phyloP scores from a whole-genome alignment of 2,329 filamentous ascomycete genomes.

The Fusarium nisikadoi region DNA sequence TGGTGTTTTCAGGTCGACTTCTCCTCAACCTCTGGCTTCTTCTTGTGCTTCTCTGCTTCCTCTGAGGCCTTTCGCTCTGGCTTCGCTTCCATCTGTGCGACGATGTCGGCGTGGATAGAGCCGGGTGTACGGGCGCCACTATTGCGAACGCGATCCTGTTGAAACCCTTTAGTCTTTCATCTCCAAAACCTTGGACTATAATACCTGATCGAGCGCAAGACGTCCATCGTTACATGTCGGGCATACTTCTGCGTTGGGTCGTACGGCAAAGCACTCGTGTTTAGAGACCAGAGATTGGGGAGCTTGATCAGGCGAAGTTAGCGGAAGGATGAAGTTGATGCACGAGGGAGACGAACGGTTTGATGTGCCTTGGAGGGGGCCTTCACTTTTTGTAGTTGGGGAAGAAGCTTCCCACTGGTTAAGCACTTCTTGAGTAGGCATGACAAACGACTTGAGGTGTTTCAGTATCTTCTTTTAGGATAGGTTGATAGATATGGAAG shows the following conservation, averaged over 20 bases:
- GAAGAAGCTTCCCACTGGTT: slow-evolving; percentile 26
- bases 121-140: slow-evolving; percentile 41
- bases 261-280: slow-evolving; percentile 41
- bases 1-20: neutral
- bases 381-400: slow-evolving; percentile 28
- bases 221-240: neutral
- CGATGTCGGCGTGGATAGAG: slow-evolving; percentile 43
- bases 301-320: neutral
- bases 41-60: neutral
- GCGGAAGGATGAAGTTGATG: rapidly evolving
- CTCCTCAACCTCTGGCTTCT: neutral
- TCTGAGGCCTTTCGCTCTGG: slow-evolving; percentile 5
- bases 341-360: neutral
- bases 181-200: rapidly evolving
- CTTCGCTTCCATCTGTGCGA: slow-evolving; percentile 37
- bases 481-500: rapidly evolving
- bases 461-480: neutral
- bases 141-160: slow-evolving; percentile 40
- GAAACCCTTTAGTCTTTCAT: neutral
- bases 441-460: neutral
- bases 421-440: slow-evolving; percentile 41
- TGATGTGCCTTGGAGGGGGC: slow-evolving; percentile 32
- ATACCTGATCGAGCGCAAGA: slow-evolving; percentile 26
- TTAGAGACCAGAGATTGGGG: slow-evolving; percentile 42
- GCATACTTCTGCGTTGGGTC: slow-evolving; percentile 9